These are phyloP conservation scores for Chytriomyces confervae DNA, from an alignment of 192 early-diverging fungal species.

Conservation along the genomic window DNA sequence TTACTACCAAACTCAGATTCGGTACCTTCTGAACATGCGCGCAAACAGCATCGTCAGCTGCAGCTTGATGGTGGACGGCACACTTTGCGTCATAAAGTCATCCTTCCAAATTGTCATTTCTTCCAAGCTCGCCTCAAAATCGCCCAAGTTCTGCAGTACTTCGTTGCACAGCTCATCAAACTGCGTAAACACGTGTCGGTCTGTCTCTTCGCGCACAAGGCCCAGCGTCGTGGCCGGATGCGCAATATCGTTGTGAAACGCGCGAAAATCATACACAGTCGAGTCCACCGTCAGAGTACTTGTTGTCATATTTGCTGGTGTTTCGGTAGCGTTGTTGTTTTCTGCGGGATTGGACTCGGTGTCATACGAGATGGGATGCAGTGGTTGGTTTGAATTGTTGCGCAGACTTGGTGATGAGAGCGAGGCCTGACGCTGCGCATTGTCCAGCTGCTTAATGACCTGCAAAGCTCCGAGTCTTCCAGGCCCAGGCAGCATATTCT, in stretches of 20 bases:
- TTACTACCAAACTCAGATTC: neutral
- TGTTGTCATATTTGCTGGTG: neutral
- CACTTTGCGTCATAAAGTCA: constrained; percentile 54
- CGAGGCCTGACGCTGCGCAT: neutral
- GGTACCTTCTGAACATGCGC: constrained; percentile 55
- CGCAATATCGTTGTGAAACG: constrained; percentile 37
- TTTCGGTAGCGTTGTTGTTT: neutral
- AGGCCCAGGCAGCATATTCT: neutral
- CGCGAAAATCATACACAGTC: neutral
- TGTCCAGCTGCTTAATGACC: neutral
- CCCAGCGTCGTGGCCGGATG: constrained; percentile 38
- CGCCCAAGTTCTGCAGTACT: constrained; percentile 45
- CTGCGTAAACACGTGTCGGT: constrained; percentile 38
- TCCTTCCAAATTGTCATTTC: constrained; percentile 65
- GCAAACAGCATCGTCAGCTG: constrained; percentile 58
- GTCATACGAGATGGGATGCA: neutral
- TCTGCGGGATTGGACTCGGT: neutral
- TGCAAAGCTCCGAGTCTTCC: neutral
- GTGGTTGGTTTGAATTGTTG: neutral
- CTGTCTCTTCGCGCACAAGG: constrained; percentile 30
- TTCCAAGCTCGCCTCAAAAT: constrained; percentile 58
- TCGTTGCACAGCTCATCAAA: constrained; percentile 59
- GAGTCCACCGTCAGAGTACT: neutral
- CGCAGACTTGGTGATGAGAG: neutral
- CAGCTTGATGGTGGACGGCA: constrained; percentile 52